A percentile compares a stretch with the other conserved stretches of the same genome.
Conservation (phyloP, 129 eudicot genomes). For the Escallonia herrerae region DNA sequence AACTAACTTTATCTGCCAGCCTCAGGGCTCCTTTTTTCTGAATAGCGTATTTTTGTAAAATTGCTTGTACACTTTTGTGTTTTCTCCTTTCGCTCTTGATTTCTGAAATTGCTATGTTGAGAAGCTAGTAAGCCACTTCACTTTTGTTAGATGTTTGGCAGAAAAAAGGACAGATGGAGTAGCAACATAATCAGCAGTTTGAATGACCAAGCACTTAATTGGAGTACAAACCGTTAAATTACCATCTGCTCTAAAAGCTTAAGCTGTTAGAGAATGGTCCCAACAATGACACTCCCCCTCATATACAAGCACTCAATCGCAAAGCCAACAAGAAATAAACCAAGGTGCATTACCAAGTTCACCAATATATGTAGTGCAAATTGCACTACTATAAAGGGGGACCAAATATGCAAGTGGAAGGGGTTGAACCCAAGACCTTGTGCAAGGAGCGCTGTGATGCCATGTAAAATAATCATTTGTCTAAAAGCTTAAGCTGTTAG, state of each 20-base stretch:
- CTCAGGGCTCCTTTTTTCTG: background rate
- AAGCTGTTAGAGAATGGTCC: too few relatives aligned
- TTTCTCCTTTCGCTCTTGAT: constrained; percentile 1
- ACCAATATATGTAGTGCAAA: too few relatives aligned
- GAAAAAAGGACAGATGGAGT: background rate
- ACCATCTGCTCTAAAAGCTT: too few relatives aligned
- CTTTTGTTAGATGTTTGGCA: background rate
- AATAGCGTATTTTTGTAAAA: background rate
- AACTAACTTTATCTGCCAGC: background rate
- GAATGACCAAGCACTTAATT: background rate
- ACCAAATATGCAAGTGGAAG: background rate
- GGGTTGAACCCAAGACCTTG: too few relatives aligned
- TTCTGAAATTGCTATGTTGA: background rate
- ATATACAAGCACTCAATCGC: too few relatives aligned
- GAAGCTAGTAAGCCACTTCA: constrained; percentile 1
- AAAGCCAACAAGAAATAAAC: too few relatives aligned
- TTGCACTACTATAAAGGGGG: too few relatives aligned
- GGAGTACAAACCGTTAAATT: background rate
- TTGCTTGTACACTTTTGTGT: constrained; percentile 2
- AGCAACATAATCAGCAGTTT: background rate
- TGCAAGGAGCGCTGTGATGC: too few relatives aligned
- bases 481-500: too few relatives aligned
- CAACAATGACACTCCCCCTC: too few relatives aligned
- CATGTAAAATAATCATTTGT: too few relatives aligned
- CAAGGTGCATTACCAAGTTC: too few relatives aligned